Evolutionary conservation across 257 asterid species (phyloP), one percentile per base, ranked within the genome.

Genomic region (Avicennia marina): DNA sequence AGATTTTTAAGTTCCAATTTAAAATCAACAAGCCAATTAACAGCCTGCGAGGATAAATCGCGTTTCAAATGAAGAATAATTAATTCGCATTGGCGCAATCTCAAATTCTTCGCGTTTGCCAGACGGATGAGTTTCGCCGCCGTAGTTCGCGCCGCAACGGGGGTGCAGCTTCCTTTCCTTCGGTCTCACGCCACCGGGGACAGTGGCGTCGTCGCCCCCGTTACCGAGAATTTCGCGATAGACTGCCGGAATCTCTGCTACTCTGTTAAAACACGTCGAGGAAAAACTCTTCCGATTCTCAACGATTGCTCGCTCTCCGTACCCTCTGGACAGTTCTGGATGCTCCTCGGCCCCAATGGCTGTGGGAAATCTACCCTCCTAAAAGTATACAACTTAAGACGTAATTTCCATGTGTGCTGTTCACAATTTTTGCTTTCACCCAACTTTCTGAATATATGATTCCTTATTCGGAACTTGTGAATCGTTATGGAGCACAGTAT

Each of bases 291-390:
- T 18, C 84, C 87, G n/a, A 81, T 89, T 61, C 85, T 89, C 50
- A 80, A 80, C 16, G 87, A 84, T 64, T 90, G 98, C 68, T 82
- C 94, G 17, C 69, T 90, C 42, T 56, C 63, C 66, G 74, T 90
- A 62, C 96, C 98, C 20, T 60, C 89, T 32, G 96, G 98, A 24
- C 91, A 87, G 78, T 80, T 90, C 21, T 90, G 98, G 95, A 90
- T 90, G 98, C 95, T 90, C 64, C 95, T 90, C 19, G 98, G 96
- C 55, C 96, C 95, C 56, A 90, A 90, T 67, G 98, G 96, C 34
- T 90, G 85, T 48, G 98, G 98, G 53, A 90, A 90, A 77, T 87
- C 95, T 17, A 90, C 98, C n/a, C 93, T 90, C 24, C 82, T 90
- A 33, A 90, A 87, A 60, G 98, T 85, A 72, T 18, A 7, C 51